Evolutionary conservation across 768 basidiomycete species (phyloP).

Genomic region (Cytidiella melzeri): DNA sequence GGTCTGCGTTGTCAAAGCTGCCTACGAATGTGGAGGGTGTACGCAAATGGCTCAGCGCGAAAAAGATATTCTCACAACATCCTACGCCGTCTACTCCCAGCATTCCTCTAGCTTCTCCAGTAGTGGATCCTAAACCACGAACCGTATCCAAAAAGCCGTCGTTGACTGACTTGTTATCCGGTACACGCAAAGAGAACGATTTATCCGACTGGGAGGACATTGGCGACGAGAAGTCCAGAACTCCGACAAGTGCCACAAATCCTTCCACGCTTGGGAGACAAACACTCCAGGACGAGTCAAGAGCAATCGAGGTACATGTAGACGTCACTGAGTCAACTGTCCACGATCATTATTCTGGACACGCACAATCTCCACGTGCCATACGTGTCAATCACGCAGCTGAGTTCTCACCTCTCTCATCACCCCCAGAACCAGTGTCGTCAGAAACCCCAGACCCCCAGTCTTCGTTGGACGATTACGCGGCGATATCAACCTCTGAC

Average conservation of each 20-base stretch:
- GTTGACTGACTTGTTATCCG: conserved; percentile 56
- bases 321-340: neutral
- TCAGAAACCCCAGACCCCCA: conserved; percentile 74
- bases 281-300: conserved; percentile 25
- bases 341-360: neutral
- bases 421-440: conserved; percentile 47
- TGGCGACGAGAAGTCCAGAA: conserved; percentile 38
- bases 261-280: conserved; percentile 16
- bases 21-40: conserved; percentile 76
- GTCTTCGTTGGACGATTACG: conserved; percentile 69
- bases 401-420: conserved; percentile 22
- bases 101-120: conserved; percentile 19
- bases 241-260: conserved; percentile 36
- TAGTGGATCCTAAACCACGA: conserved; percentile 25
- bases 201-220: conserved; percentile 65
- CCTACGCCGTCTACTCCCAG: conserved; percentile 31
- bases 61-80: conserved; percentile 46
- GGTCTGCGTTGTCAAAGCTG: conserved; percentile 35
- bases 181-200: conserved; percentile 49
- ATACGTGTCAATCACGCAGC: conserved; percentile 1
- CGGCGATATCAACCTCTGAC: conserved; percentile 62
- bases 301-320: conserved; percentile 17
- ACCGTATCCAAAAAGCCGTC: conserved; percentile 54
- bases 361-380: conserved; percentile 7
- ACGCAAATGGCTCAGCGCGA: conserved; percentile 70